These are phyloP conservation scores for Puccinia hordei DNA, from an alignment of 1,284 basidiomycete genomes.

Conservation along the genomic window DNA sequence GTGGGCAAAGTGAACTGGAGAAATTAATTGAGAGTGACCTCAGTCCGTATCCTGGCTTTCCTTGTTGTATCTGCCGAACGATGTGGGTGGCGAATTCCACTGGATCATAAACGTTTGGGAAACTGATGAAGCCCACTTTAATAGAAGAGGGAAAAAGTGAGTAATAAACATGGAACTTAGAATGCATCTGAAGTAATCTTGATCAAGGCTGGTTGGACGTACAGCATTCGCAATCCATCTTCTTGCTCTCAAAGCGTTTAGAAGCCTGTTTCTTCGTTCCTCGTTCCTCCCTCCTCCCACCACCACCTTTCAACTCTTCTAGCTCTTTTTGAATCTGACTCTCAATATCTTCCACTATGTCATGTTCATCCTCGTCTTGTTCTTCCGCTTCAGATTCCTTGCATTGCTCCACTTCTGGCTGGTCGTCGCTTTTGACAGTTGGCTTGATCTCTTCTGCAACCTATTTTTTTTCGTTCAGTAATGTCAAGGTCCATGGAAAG, in stretches of 20 bases:
- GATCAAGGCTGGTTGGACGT: background rate
- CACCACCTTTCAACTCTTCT: constrained; percentile 12
- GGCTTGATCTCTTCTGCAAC: constrained; percentile 34
- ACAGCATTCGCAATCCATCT: constrained; percentile 37
- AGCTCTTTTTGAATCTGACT: constrained; percentile 28
- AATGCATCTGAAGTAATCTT: background rate
- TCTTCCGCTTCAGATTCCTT: background rate
- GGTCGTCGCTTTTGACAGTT: background rate
- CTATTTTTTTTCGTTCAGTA: constrained; percentile 21
- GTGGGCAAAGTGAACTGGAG: background rate
- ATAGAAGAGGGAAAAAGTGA: background rate
- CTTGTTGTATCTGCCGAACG: constrained; percentile 20
- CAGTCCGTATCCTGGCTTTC: constrained; percentile 13
- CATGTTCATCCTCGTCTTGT: background rate
- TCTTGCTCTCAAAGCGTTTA: constrained; percentile 24
- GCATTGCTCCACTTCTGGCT: background rate
- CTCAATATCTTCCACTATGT: constrained; percentile 18
- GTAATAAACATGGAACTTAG: background rate
- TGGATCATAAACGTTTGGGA: constrained; percentile 28
- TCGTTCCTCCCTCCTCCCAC: background rate
- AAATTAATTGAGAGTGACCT: constrained; percentile 7
- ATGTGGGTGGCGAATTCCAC: constrained; percentile 17
- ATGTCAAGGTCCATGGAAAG: background rate
- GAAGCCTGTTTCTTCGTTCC: background rate
- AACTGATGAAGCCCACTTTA: constrained; percentile 34